These are phyloP conservation scores for Ogataea methylovora DNA, from an alignment of 805 yeast species.

Conservation along the genomic window DNA sequence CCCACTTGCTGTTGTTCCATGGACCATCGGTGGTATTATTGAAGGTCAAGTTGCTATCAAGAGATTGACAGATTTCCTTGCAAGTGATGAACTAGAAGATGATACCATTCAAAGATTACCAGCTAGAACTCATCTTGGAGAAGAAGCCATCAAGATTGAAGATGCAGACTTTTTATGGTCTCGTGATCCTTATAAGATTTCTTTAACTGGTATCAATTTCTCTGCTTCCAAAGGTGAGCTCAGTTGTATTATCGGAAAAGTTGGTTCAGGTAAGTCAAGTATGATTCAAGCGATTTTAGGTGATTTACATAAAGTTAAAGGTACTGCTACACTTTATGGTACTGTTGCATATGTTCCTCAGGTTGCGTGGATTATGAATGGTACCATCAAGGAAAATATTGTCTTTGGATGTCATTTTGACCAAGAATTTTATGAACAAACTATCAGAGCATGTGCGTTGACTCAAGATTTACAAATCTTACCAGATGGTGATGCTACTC, in stretches of 20 bases:
- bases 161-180: conserved; percentile 76
- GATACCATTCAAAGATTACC: conserved; percentile 49
- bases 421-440: conserved; percentile 67
- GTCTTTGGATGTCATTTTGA: conserved; percentile 80
- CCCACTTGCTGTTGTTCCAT: conserved; percentile 90
- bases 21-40: conserved; percentile 75
- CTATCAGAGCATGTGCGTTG: conserved; percentile 83
- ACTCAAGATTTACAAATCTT: conserved; percentile 65
- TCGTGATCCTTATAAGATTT: conserved; percentile 63
- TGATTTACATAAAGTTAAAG: conserved; percentile 69
- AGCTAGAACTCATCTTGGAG: conserved; percentile 48
- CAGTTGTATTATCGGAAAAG: conserved; percentile 81
- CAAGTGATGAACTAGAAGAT: conserved; percentile 72
- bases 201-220: conserved; percentile 56
- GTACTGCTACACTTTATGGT: conserved; percentile 68
- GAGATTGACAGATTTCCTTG: conserved; percentile 68
- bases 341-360: conserved; percentile 85
- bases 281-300: conserved; percentile 75
- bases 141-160: conserved; percentile 52
- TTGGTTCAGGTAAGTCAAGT: conserved; percentile 87
- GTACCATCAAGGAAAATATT: conserved; percentile 80
- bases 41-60: conserved; percentile 82
- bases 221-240: conserved; percentile 67
- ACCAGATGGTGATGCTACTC: conserved; percentile 81
- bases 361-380: conserved; percentile 94